Conservation (phyloP, 768 basidiomycete species). For the Obba rivulosa region DNA sequence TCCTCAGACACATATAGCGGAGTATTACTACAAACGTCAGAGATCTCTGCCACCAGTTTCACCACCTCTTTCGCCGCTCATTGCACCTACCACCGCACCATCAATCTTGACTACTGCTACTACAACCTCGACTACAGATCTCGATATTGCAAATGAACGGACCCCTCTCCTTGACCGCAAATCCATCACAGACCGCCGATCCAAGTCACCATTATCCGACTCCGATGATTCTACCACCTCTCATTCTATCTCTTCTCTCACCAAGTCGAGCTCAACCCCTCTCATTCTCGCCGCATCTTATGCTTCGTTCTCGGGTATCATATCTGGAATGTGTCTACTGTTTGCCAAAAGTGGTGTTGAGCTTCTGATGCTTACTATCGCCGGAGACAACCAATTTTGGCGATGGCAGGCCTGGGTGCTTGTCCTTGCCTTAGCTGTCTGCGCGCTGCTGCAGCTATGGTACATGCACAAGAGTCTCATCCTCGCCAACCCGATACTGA, state of each 20-base stretch:
- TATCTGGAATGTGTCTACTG: conserved; percentile 88
- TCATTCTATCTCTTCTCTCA: conserved; percentile 11
- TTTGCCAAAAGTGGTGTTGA: conserved; percentile 95
- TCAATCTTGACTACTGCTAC: conserved; percentile 30
- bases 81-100: conserved; percentile 29
- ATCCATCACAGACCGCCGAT: conserved; percentile 18
- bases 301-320: conserved; percentile 80
- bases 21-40: conserved; percentile 53
- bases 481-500: conserved; percentile 78
- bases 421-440: conserved; percentile 60
- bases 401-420: conserved; percentile 83
- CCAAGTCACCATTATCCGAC: conserved; percentile 14
- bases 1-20: conserved; percentile 64
- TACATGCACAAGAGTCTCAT: conserved; percentile 77
- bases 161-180: conserved; percentile 52
- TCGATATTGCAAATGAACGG: conserved; percentile 34
- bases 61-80: conserved; percentile 32
- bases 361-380: conserved; percentile 71
- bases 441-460: conserved; percentile 81
- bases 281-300: conserved; percentile 76
- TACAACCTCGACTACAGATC: conserved; percentile 20
- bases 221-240: conserved; percentile 19
- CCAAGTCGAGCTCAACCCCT: conserved; percentile 40
- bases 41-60: conserved; percentile 22
- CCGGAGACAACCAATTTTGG: conserved; percentile 77